These are phyloP conservation scores for Penicillium sp. DNA, from an alignment of 2,329 filamentous ascomycete genomes.

Conservation along the genomic window DNA sequence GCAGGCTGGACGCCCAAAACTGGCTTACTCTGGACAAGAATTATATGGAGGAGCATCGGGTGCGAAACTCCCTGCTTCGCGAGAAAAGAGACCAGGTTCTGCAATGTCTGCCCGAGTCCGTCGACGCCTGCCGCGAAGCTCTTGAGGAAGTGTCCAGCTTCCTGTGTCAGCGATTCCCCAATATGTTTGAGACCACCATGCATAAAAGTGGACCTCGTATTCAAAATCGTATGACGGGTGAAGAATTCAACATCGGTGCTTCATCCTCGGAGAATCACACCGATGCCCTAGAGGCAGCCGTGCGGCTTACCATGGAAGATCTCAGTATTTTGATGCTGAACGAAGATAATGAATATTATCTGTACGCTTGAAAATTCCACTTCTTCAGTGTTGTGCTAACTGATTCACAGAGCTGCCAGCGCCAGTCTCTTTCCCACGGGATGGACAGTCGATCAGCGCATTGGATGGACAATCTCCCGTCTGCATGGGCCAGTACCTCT, in stretches of 20 bases:
- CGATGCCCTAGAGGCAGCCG: slow-evolving; percentile 48
- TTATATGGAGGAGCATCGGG: slow-evolving; percentile 42
- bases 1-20: slow-evolving; percentile 42
- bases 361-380: slow-evolving; percentile 33
- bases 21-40: slow-evolving; percentile 49
- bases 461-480: slow-evolving; percentile 47
- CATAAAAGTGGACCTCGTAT: slow-evolving; percentile 28
- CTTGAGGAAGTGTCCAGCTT: slow-evolving; percentile 45
- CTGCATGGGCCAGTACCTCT: slow-evolving; percentile 46
- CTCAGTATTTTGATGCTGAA: slow-evolving; percentile 47
- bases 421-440: slow-evolving; percentile 52
- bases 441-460: slow-evolving; percentile 47
- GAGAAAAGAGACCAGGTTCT: slow-evolving; percentile 41
- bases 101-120: slow-evolving; percentile 42
- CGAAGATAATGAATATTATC: slow-evolving; percentile 44
- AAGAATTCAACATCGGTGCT: slow-evolving; percentile 40
- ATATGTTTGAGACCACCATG: slow-evolving; percentile 37
- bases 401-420: slow-evolving; percentile 42
- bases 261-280: slow-evolving; percentile 21
- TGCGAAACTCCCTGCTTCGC: slow-evolving; percentile 41
- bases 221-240: slow-evolving; percentile 43
- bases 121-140: slow-evolving; percentile 46
- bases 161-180: slow-evolving; percentile 42
- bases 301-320: slow-evolving; percentile 50
- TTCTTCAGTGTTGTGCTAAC: slow-evolving; percentile 2